Evolutionary conservation across 352 stramenopile species (phyloP).

Genomic region (Globisporangium barbulae): DNA sequence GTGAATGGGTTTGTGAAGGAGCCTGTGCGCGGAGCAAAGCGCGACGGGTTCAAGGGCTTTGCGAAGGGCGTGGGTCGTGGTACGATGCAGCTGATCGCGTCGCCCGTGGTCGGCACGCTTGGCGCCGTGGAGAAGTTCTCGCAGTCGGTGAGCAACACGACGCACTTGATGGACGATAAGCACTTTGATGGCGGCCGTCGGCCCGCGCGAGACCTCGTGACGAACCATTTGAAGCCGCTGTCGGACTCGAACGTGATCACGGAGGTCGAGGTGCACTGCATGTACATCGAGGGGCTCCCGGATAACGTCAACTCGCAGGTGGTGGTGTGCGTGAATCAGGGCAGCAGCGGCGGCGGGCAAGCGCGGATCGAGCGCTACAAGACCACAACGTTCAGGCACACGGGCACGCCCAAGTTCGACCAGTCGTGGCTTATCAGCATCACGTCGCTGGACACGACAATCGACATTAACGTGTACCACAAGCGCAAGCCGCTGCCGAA

Average conservation of each 20-base stretch:
- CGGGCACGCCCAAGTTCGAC: constrained; percentile 66
- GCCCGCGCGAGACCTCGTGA: constrained; percentile 60
- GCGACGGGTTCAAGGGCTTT: constrained; percentile 74
- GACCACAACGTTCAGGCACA: constrained; percentile 55
- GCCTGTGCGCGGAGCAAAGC: constrained; percentile 71
- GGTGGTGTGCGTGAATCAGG: constrained; percentile 50
- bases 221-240: constrained; percentile 61
- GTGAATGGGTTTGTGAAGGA: constrained; percentile 81
- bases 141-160: constrained; percentile 84
- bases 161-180: constrained; percentile 82
- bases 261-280: constrained; percentile 74
- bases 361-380: constrained; percentile 64
- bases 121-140: constrained; percentile 83
- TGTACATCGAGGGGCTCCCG: constrained; percentile 64
- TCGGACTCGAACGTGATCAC: constrained; percentile 85
- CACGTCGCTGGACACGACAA: constrained; percentile 63
- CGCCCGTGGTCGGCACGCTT: constrained; percentile 77
- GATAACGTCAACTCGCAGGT: constrained; percentile 72
- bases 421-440: constrained; percentile 83
- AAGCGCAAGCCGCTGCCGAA: constrained; percentile 85
- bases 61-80: constrained; percentile 77
- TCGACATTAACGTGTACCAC: constrained; percentile 81
- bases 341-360: constrained; percentile 34
- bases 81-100: constrained; percentile 75
- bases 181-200: constrained; percentile 71